Conservation (phyloP, 1,139 yeast species). For the Zygosaccharomyces sapae region DNA sequence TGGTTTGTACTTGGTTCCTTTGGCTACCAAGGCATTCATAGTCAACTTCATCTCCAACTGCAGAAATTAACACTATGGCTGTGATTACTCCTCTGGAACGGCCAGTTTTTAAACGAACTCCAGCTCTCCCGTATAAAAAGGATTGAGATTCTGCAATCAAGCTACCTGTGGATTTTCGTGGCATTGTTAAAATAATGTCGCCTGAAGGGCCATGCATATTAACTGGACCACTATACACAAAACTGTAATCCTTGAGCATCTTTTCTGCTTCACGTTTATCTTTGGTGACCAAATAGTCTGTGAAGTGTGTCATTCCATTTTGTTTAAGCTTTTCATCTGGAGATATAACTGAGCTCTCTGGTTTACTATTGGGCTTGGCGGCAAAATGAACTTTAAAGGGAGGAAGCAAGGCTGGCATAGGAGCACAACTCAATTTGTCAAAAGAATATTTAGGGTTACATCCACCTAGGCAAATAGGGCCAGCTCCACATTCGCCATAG, state of each 20-base stretch:
- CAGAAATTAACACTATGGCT: constrained; percentile 78
- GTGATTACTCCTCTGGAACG: constrained; percentile 65
- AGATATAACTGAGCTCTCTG: constrained; percentile 5
- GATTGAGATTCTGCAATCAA: constrained; percentile 31
- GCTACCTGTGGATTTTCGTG: constrained; percentile 33
- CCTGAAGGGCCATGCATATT: constrained; percentile 16
- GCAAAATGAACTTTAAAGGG: constrained; percentile 33
- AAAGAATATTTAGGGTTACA: constrained; percentile 69
- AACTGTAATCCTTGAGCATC: constrained; percentile 29
- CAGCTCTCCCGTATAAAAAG: constrained; percentile 31
- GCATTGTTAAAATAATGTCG: constrained; percentile 32
- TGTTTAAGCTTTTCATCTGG: constrained; percentile 15
- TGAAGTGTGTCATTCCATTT: constrained; percentile 27
- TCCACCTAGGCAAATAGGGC: constrained; percentile 75
- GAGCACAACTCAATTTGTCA: constrained; percentile 62
- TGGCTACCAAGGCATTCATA: constrained; percentile 79
- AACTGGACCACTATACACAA: constrained; percentile 33
- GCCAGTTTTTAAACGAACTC: constrained; percentile 32
- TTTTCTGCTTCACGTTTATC: constrained; percentile 18
- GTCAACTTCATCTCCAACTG: constrained; percentile 89
- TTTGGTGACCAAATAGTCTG: constrained; percentile 27
- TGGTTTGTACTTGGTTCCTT: constrained; percentile 62
- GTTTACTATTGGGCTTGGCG: constrained; percentile 8
- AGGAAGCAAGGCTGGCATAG: constrained; percentile 38
- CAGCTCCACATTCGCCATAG: constrained; percentile 82